Base-by-base conservation (phyloP, 495 filamentous ascomycete species). In the Aspergillus cavernicola region DNA sequence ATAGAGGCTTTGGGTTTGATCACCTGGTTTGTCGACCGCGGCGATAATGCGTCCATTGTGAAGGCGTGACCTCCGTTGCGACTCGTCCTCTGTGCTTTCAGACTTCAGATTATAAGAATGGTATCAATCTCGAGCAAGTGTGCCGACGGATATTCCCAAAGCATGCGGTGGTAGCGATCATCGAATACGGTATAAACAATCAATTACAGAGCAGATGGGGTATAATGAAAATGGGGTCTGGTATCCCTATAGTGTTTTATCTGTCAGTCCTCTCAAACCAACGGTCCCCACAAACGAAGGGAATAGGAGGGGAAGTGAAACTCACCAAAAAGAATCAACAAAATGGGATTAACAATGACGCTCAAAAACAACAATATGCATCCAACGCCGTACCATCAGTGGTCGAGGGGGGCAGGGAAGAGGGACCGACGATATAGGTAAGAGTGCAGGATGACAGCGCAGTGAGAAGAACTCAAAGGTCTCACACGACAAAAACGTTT, bases 11-110 rank as follows among this genome's bases (percentile, higher is more conserved):
- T 74, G 4, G 74, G 70, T 44, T 74, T 78, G 10, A 77, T 65
- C 61, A 71, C 68, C 37, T 79, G 67, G 52, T 92, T 91, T 13
- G 78, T 81, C 63, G 88, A 84, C 51, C 85, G 76, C 13, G 86
- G 86, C 18, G 86, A 88, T 41, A 91, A 69, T 13, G 87, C 84
- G 64, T 88, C 86, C 79, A 87, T 85, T 54, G 63, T 72, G 4
- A 8, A 28, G 24, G 9, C 9, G 19, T n/a, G n/a, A 11, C 37
- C 47, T n/a, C 48, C 15, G 42, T 52, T 28, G 45, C 40, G 40
- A 35, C 53, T n/a, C 41, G 12, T 32, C 37, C 29, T 31, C 50
- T 38, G 8, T 19, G 38, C 44, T 37, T 13, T n/a, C n/a, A n/a
- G n/a, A n/a, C 33, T 23, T 40, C 42, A 3, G 15, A 18, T 31